Evolutionary conservation across 176 grass and related monocot species (phyloP).

Genomic region (Oryza australiensis): DNA sequence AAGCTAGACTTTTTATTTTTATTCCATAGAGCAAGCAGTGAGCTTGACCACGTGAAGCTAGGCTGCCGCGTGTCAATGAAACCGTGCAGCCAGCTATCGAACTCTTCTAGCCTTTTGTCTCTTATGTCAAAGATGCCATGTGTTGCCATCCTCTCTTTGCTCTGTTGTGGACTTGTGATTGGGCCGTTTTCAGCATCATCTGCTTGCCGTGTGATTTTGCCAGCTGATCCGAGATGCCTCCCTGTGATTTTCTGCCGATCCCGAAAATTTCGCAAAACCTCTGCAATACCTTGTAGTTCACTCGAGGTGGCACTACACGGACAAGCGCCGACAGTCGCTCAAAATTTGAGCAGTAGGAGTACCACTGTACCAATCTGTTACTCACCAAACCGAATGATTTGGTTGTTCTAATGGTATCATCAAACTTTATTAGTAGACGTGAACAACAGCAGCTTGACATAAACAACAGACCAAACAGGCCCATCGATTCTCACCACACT

Average conservation of each 20-base stretch:
- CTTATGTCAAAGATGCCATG: background rate
- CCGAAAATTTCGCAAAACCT: too few species aligned
- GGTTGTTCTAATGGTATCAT: background rate
- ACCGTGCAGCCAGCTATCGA: background rate
- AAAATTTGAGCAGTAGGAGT: background rate
- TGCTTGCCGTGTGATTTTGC: background rate
- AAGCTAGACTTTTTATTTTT: slow-evolving; percentile 3
- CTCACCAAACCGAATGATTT: background rate
- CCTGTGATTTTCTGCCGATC: too few species aligned
- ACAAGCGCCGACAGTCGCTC: background rate
- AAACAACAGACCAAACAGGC: background rate
- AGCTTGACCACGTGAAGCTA: background rate
- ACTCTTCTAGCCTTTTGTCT: background rate
- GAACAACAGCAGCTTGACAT: background rate
- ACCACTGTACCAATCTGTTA: too few species aligned
- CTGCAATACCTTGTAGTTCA: too few species aligned
- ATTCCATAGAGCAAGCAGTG: slow-evolving; percentile 6
- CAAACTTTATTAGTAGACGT: background rate
- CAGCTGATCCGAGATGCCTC: background rate
- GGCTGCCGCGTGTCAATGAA: background rate
- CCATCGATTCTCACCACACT: background rate
- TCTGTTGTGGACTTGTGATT: background rate
- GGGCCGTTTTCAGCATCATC: background rate
- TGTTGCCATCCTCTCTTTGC: background rate
- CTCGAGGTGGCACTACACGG: background rate